Base-by-base conservation (phyloP, 306 rosid species). In the Dalbergia cochinchinensis region DNA sequence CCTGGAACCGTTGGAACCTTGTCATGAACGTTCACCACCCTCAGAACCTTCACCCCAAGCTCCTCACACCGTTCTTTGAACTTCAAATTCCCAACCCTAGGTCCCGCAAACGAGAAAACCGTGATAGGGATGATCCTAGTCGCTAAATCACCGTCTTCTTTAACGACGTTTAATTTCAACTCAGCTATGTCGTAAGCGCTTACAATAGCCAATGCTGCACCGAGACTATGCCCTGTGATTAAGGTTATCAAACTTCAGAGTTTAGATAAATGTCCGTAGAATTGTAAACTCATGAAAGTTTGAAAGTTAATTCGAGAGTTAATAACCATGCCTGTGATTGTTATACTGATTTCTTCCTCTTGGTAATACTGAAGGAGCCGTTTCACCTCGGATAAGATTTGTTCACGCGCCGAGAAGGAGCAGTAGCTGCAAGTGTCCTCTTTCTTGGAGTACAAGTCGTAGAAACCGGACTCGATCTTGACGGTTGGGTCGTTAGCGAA, bases 111-210 rank as follows among this genome's bases (percentile, higher is more conserved):
- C 1, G 94, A 92, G 54, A 47, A 88, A 11, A 90, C 97, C 0
- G 94, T 87, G 12, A 90, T 26, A 0, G 93, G 97, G 8, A 80
- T n/a, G 54, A 70, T 81, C 50, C 20, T 74, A 0, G 11, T 14
- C 6, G 22, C 15, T 18, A 19, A 2, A 7, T 45, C 8, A 0
- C 15, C n/a, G 0, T 33, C 15, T 1, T 60, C 64, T 18, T 33
- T 6, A 4, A 77, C 54, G 0, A 51, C 50, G 67, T 92, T 87
- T 1, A 92, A 22, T 2, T 80, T 82, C 50, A 90, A 31, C 69
- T 90, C 94, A 0, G 94, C 91, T 1, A 92, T 79, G 85, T 90
- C 97, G 37, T 92, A 92, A 2, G 97, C 90, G 31, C 90, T 86
- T 0, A 88, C 5, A 0, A 86, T 16, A 0, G 94, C 91, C 65